Base-by-base conservation (phyloP, 2,329 filamentous ascomycete genomes). In the Sporothrix brasiliensis region DNA sequence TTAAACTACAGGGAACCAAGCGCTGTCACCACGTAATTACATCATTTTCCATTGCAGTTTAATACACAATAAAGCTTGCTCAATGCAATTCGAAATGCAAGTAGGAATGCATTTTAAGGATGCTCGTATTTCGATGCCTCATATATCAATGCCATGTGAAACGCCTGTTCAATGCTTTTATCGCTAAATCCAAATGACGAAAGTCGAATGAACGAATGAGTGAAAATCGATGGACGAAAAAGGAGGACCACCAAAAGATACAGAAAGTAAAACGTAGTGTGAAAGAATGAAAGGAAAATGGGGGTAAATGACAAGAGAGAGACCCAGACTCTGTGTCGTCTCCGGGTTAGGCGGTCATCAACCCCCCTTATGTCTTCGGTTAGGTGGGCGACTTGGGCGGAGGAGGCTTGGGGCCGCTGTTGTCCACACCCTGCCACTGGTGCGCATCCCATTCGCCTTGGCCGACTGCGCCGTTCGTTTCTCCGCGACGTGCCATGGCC, bases 401-500 rank as follows among this genome's bases (percentile, higher is more conserved):
- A 9, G 80, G 81, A 67, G 79, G 78, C 19, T 78, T 75, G 1
- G 84, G 83, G 10, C 86, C 86, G 73, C 85, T 87, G 66, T 83
- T 81, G 74, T 88, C 86, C 41, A 87, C 75, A 7, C 85, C 86
- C 73, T 83, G 78, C 83, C 84, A 87, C 16, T 49, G 39, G 14
- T 78, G 78, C 3, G 80, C 77, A 71, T 80, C 77, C 83, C 83
- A 84, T 9, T 81, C 82, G 65, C 81, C 78, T 72, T 79, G 73
- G 69, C 83, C 82, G 1, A 84, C 81, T 2, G 82, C 84, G 21
- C 81, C 79, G 47, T 78, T 79, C 2, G 83, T 79, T 68, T 85
- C 81, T 44, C 85, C 86, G 13, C 79, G 80, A 73, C 84, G 83
- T 0, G 89, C 86, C 80, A 93, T 89, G 19, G 86, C 86, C 78